Evolutionary conservation across 169 alveolate genomes (phyloP).

Genomic region (Plasmodium ovale): DNA sequence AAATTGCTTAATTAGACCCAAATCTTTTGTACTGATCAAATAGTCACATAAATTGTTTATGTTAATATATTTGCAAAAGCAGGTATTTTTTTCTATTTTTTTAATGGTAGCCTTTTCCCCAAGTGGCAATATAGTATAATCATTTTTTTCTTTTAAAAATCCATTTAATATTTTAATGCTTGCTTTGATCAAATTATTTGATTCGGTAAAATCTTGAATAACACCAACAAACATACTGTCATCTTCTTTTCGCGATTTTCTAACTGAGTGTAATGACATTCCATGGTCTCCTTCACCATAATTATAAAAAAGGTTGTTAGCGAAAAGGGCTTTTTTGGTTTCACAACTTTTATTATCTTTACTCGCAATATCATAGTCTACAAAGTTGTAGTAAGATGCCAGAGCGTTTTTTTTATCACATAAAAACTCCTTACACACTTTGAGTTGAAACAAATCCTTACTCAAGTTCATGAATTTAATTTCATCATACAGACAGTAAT

Average conservation of each 20-base stretch:
- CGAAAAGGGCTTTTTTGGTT: slow-evolving; percentile 8
- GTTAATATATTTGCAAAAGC: slow-evolving; percentile 45
- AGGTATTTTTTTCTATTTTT: slow-evolving; percentile 34
- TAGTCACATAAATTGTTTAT: slow-evolving; percentile 23
- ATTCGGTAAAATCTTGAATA: slow-evolving; percentile 61
- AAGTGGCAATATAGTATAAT: slow-evolving; percentile 42
- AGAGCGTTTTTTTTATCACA: background rate
- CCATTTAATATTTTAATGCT: slow-evolving; percentile 62
- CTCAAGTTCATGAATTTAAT: slow-evolving; percentile 62
- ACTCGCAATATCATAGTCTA: background rate
- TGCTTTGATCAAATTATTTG: slow-evolving; percentile 67
- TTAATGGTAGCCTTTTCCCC: slow-evolving; percentile 54
- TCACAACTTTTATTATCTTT: background rate
- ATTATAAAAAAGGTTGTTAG: slow-evolving; percentile 56
- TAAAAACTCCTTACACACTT: slow-evolving; percentile 44
- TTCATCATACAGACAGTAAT: slow-evolving; percentile 52
- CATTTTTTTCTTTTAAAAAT: slow-evolving; percentile 19
- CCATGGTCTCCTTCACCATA: background rate
- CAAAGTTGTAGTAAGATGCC: slow-evolving; percentile 44
- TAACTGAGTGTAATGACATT: slow-evolving; percentile 11
- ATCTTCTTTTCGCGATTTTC: slow-evolving; percentile 24
- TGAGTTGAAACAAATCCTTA: slow-evolving; percentile 47
- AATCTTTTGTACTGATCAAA: slow-evolving; percentile 17
- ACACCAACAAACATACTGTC: slow-evolving; percentile 49
- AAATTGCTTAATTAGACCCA: background rate